Base-by-base conservation (phyloP, 106 monocot species). In the Vanilla planifolia region DNA sequence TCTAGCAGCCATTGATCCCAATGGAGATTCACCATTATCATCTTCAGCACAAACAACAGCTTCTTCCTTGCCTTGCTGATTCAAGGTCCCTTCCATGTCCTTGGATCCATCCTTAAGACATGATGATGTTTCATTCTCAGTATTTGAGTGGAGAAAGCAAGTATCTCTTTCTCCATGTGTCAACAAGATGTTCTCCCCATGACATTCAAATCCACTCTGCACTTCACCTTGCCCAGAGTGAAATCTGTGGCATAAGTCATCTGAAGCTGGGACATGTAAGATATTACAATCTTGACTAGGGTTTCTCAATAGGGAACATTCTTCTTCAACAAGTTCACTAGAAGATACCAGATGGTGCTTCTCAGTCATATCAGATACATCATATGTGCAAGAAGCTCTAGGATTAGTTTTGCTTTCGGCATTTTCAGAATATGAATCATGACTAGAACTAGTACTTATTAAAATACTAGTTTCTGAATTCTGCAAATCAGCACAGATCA, bases 301-400 rank as follows among this genome's bases (percentile, higher is more conserved):
- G 13, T 32, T 30, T 10, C 16, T 32, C 53, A 29, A 16, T 29
- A 53, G 6, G 53, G 30, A 8, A 29, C 15, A 30, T 15, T 16
- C 28, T 11, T 53, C 30, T 30, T 53, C 15, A 16, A 53, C 53
- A 16, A 14, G 45, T 79, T 73, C 62, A 55, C 16, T 29, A 43
- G 66, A 50, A 47, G 60, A 48, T 17, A 40, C 48, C 43, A 71
- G 62, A 25, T 52, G 34, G 33, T 81, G 74, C 74, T 74, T 85
- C 46, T 79, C 77, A 69, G 70, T 68, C 64, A 59, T 59, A 61
- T 91, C 76, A 48, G 79, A 69, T 50, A 20, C 56, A 79, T 81
- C 74, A 74, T 44, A 61, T 36, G 36, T 56, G 51, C 21, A 45
- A 36, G 63, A 55, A 21, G 59, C 60, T 32, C 45, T 77, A 19